phyloP scores from a whole-genome alignment of 345 rosid species.

The Xanthoceras sorbifolium region DNA sequence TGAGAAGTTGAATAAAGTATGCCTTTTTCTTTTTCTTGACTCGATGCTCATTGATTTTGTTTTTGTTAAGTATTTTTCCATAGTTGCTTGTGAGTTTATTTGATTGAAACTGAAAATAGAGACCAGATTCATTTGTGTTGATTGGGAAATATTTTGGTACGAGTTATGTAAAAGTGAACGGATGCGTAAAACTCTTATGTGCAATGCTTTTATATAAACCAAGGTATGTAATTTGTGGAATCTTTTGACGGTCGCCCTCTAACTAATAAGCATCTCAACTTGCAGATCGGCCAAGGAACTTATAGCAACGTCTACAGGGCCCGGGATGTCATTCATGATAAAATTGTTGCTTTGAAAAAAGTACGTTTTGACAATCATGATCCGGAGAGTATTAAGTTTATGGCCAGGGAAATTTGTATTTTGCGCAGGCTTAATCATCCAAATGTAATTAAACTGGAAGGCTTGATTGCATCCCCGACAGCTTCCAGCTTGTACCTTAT shows the following conservation, averaged over 20 bases:
- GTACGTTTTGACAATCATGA: constrained; percentile 85
- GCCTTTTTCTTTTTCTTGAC: constrained; percentile 27
- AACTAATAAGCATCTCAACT: constrained; percentile 10
- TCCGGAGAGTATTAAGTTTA: constrained; percentile 82
- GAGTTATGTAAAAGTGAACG: not conserved
- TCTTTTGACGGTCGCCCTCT: too few relatives aligned
- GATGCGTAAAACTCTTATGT: not conserved
- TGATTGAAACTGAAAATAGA: constrained; percentile 5
- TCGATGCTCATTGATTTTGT: constrained; percentile 16
- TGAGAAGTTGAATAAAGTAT: constrained; percentile 81
- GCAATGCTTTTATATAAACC: not conserved
- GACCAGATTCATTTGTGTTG: not conserved
- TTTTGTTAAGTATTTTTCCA: not conserved
- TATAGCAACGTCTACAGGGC: constrained; percentile 92
- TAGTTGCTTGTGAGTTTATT: not conserved
- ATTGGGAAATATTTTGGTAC: not conserved
- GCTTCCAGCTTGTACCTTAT: constrained; percentile 84
- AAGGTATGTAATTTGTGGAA: not conserved
- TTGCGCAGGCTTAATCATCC: constrained; percentile 94
- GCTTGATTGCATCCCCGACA: constrained; percentile 76
- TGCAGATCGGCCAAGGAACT: constrained; percentile 99
- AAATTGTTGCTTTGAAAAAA: constrained; percentile 80
- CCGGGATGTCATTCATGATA: constrained; percentile 63
- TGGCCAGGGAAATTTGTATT: constrained; percentile 86
- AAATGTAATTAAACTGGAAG: constrained; percentile 86